Percentiles rank a stretch among this genome's conserved stretches.
Evolutionary conservation across 352 stramenopile species (phyloP).

Genomic region (Pythium apleroticum): DNA sequence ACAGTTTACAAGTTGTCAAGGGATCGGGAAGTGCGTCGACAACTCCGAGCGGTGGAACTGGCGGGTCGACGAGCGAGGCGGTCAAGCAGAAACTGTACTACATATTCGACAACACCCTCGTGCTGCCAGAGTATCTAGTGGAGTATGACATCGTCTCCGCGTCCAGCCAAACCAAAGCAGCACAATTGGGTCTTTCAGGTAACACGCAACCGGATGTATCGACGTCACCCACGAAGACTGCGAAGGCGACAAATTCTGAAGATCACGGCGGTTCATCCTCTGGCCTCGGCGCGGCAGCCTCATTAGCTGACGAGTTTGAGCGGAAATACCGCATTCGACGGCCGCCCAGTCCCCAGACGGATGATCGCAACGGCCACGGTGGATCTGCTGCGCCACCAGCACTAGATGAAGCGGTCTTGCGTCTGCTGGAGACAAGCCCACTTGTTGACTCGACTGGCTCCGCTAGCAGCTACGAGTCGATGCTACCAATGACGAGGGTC

Average conservation of each 20-base stretch:
- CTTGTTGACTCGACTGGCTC: background rate
- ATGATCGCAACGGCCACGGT: conserved; percentile 9
- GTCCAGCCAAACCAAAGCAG: conserved; percentile 1
- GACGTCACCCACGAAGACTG: background rate
- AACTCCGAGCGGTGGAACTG: background rate
- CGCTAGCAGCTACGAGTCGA: conserved; percentile 21
- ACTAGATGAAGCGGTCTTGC: conserved; percentile 13
- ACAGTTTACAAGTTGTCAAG: conserved; percentile 55
- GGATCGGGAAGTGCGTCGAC: background rate
- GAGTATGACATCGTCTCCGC: conserved; percentile 65
- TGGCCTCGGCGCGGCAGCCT: conserved; percentile 33
- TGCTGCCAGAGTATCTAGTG: conserved; percentile 86
- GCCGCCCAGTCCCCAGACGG: conserved; percentile 31
- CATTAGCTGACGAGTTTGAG: conserved; percentile 56
- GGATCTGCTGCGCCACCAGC: background rate
- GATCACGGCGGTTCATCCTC: conserved; percentile 18
- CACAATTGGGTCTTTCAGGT: background rate
- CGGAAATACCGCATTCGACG: conserved; percentile 52
- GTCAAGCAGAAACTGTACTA: conserved; percentile 73
- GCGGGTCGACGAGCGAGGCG: conserved; percentile 9
- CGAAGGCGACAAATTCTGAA: background rate
- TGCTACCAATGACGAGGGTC: conserved; percentile 27
- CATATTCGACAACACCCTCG: conserved; percentile 73
- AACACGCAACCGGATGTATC: background rate
- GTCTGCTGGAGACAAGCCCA: conserved; percentile 6